These are phyloP conservation scores for Trichoderma semiorbis DNA, from an alignment of 2,329 filamentous ascomycete genomes.

Conservation along the genomic window DNA sequence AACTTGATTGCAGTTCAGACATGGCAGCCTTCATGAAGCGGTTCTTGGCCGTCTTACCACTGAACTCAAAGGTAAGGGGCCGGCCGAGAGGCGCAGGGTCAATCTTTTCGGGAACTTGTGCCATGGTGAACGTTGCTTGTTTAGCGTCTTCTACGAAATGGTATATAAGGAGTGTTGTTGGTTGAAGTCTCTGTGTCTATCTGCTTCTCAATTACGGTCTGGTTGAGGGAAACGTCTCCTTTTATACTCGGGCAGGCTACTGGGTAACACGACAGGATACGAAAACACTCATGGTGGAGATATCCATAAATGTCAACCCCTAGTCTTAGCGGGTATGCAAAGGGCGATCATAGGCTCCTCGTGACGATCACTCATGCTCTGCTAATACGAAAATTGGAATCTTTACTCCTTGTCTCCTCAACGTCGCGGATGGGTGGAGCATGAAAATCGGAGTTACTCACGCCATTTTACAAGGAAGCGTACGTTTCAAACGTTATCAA, in stretches of 20 bases:
- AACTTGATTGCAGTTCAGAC: constrained; percentile 61
- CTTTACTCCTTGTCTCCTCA: neutral
- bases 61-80: constrained; percentile 49
- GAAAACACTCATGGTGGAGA: neutral
- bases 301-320: neutral
- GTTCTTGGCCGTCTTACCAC: constrained; percentile 56
- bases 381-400: neutral
- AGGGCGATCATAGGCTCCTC: neutral
- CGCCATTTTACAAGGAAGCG: neutral
- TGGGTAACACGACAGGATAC: neutral
- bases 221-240: neutral
- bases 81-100: constrained; percentile 34
- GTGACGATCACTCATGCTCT: neutral
- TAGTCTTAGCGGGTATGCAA: neutral
- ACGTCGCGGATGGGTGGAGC: neutral
- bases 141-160: too few species aligned
- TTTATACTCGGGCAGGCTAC: neutral
- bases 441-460: neutral
- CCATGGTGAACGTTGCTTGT: constrained; percentile 9
- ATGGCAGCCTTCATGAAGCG: constrained; percentile 66
- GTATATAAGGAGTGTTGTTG: neutral
- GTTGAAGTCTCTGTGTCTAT: neutral
- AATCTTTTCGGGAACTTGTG: constrained; percentile 5
- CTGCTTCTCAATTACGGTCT: neutral
- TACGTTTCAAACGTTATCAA: neutral